phyloP scores from a whole-genome alignment of 176 grass and related monocot genomes.

The Lolium perenne region DNA sequence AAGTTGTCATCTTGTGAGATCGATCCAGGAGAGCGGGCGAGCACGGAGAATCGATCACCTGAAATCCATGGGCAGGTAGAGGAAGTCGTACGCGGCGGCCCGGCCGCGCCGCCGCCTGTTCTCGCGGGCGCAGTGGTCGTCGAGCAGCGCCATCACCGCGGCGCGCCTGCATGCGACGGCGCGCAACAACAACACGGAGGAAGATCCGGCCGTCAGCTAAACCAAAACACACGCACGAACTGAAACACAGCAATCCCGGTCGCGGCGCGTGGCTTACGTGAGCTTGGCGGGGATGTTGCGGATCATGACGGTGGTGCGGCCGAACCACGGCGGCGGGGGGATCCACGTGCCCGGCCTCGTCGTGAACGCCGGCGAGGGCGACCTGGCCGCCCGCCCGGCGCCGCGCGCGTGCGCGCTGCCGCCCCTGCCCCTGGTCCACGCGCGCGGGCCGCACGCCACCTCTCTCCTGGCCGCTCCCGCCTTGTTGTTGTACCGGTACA shows the following conservation, averaged over 20 bases:
- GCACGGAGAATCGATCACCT: constrained; percentile 37
- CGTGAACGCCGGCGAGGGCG: constrained; percentile 32
- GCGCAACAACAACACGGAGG: not conserved
- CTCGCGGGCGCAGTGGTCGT: constrained; percentile 59
- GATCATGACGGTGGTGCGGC: constrained; percentile 66
- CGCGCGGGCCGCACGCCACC: not conserved
- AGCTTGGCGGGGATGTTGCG: constrained; percentile 75
- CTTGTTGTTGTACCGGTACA: not conserved
- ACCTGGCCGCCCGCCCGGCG: not conserved
- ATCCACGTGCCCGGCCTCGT: not conserved
- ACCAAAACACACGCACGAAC: not conserved
- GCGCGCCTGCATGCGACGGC: constrained; percentile 37
- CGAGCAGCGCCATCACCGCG: constrained; percentile 55
- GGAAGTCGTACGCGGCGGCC: constrained; percentile 63
- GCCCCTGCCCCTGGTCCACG: not conserved
- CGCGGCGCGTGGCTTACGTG: not conserved
- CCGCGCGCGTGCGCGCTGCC: not conserved
- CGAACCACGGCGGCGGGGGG: not conserved
- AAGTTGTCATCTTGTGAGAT: not conserved
- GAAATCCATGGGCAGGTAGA: constrained; percentile 88
- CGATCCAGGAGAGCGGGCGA: not conserved
- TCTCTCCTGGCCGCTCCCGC: not conserved
- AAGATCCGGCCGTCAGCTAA: not conserved
- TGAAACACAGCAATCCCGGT: not conserved
- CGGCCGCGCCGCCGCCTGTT: constrained; percentile 19